A percentile compares a stretch with the other conserved stretches of the same genome.
Conservation (phyloP, 768 basidiomycete genomes). For the Paxillus involutus region DNA sequence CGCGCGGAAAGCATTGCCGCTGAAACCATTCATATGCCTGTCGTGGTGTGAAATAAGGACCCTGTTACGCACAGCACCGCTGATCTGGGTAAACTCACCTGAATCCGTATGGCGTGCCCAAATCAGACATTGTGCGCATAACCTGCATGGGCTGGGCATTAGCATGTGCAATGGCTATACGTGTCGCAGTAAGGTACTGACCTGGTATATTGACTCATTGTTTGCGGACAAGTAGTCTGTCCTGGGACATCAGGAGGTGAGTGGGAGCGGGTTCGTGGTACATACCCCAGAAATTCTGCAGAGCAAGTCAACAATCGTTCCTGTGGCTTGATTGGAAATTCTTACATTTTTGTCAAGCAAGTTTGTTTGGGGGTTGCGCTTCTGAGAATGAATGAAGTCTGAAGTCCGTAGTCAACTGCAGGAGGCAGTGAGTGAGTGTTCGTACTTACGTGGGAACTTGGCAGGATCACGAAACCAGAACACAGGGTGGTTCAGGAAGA, state of each 20-base stretch:
- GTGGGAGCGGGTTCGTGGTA: background rate
- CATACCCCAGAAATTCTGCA: constrained; percentile 22
- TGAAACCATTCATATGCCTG: constrained; percentile 49
- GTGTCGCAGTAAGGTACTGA: background rate
- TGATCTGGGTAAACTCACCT: constrained; percentile 22
- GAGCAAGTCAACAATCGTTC: background rate
- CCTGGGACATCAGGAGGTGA: background rate
- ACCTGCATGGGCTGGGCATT: constrained; percentile 21
- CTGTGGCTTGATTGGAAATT: background rate
- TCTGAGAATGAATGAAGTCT: too few relatives aligned
- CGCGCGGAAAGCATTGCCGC: constrained; percentile 47
- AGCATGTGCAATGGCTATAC: background rate
- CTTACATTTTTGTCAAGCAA: too few relatives aligned
- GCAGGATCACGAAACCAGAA: too few relatives aligned
- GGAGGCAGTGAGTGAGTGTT: too few relatives aligned
- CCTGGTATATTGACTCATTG: constrained; percentile 46
- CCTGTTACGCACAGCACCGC: background rate
- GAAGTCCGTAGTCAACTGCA: too few relatives aligned
- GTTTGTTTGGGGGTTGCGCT: too few relatives aligned
- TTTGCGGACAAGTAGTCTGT: constrained; percentile 48
- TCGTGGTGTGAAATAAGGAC: background rate
- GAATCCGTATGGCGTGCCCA: constrained; percentile 54
- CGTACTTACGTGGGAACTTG: too few relatives aligned
- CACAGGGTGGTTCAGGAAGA: too few relatives aligned
- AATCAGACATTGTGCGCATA: constrained; percentile 54